Conservation (phyloP, 352 stramenopile genomes). For the Pythium brachiatum region DNA sequence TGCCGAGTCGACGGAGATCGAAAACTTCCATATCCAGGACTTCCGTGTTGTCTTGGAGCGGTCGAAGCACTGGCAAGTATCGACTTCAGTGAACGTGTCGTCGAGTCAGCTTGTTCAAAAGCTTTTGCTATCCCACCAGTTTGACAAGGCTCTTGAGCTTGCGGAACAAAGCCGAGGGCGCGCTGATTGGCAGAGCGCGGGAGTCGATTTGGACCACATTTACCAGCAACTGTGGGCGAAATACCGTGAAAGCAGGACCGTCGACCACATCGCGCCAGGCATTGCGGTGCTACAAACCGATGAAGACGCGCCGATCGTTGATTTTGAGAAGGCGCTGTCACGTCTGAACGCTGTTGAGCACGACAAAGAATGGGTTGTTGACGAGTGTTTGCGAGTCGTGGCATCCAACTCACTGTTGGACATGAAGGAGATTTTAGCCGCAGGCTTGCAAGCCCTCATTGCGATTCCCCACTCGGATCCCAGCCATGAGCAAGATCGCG, state of each 20-base stretch:
- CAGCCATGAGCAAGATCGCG: background rate
- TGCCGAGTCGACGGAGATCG: background rate
- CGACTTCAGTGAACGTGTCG: background rate
- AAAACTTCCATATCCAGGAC: background rate
- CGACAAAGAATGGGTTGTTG: conserved; percentile 49
- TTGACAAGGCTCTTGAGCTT: conserved; percentile 38
- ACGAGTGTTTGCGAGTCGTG: conserved; percentile 41
- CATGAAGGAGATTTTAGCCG: conserved; percentile 64
- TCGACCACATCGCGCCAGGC: conserved; percentile 8
- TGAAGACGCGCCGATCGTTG: background rate
- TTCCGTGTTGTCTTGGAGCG: background rate
- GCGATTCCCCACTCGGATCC: conserved; percentile 1
- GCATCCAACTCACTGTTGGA: conserved; percentile 35
- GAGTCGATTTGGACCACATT: conserved; percentile 38
- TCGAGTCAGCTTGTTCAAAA: conserved; percentile 35
- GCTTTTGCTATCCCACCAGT: conserved; percentile 34
- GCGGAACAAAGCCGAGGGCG: conserved; percentile 12
- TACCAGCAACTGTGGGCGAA: conserved; percentile 50
- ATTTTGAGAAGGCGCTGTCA: conserved; percentile 29
- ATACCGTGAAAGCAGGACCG: conserved; percentile 24
- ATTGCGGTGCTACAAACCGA: conserved; percentile 8
- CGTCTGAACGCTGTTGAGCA: conserved; percentile 38
- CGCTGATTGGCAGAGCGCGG: background rate
- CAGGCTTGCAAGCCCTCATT: conserved; percentile 34
- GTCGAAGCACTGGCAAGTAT: conserved; percentile 1